Evolutionary conservation across 441 rosid genomes (phyloP).

Genomic region (Codiaeum variegatum): DNA sequence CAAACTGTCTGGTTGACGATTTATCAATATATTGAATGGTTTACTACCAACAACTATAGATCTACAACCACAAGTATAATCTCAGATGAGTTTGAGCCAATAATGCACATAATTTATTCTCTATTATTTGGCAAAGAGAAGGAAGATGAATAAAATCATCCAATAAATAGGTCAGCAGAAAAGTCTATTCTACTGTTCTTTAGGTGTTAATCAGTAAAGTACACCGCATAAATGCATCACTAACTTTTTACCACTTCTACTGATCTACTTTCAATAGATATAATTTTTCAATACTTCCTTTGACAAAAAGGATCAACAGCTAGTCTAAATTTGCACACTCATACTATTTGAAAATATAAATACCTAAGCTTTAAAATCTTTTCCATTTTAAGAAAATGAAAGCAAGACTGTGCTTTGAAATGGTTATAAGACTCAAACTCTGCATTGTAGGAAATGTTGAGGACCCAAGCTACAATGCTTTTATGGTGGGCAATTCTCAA

Average conservation of each 20-base stretch:
- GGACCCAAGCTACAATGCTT: no score
- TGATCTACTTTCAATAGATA: neutral
- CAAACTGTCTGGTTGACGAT: neutral
- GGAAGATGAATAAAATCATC: neutral
- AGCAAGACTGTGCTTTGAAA: neutral
- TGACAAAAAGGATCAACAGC: neutral
- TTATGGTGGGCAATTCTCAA: no score
- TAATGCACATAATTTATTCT: neutral
- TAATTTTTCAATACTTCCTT: neutral
- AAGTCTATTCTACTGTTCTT: neutral
- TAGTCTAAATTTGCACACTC: neutral
- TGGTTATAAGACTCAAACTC: no score
- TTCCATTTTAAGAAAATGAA: neutral
- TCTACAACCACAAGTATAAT: neutral
- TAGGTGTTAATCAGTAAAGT: constrained; percentile 3
- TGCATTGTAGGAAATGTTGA: no score
- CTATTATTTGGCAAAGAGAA: neutral
- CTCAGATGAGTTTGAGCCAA: neutral
- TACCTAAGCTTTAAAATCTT: neutral
- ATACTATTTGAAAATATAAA: neutral
- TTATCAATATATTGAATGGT: neutral
- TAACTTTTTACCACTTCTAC: neutral
- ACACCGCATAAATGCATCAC: neutral
- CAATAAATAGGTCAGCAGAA: neutral
- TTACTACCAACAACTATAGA: neutral